Percentiles rank a stretch among this genome's conserved stretches.
phyloP scores from a whole-genome alignment of 2,329 filamentous ascomycete genomes.

The Colletotrichum neosansevieriae region DNA sequence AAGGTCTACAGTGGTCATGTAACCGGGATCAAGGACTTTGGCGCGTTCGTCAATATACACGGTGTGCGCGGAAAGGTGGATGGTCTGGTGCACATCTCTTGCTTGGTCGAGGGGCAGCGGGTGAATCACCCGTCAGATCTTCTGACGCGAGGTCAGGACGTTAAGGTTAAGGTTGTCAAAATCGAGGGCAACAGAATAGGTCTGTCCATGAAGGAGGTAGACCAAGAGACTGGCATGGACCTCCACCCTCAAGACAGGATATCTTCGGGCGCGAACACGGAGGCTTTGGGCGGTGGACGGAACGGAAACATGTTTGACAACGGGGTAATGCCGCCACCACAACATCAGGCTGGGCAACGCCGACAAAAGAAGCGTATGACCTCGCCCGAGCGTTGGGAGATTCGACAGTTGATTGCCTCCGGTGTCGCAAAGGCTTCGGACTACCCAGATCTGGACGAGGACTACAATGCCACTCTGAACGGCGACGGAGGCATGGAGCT shows the following conservation, averaged over 20 bases:
- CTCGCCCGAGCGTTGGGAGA: slow-evolving; percentile 97
- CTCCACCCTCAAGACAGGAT: slow-evolving; percentile 82
- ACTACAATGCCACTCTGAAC: slow-evolving; percentile 88
- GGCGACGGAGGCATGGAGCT: slow-evolving; percentile 91
- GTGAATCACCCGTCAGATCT: slow-evolving; percentile 94
- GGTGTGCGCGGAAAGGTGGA: slow-evolving; percentile 90
- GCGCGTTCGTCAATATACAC: slow-evolving; percentile 92
- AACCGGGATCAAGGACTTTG: slow-evolving; percentile 94
- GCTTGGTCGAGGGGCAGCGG: slow-evolving; percentile 84
- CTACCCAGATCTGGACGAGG: slow-evolving; percentile 94
- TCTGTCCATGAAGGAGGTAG: slow-evolving; percentile 96
- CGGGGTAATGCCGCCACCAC: slow-evolving; percentile 56
- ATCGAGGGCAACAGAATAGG: slow-evolving; percentile 86
- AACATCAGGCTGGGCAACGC: slow-evolving; percentile 54
- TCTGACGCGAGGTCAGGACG: slow-evolving; percentile 80
- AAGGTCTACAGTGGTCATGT: slow-evolving; percentile 94
- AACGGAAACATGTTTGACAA: slow-evolving; percentile 70
- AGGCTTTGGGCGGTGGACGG: slow-evolving; percentile 76
- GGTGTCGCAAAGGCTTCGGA: slow-evolving; percentile 93
- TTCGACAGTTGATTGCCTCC: slow-evolving; percentile 94
- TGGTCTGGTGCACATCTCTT: slow-evolving; percentile 93
- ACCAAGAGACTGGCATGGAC: slow-evolving; percentile 89
- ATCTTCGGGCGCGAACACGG: slow-evolving; percentile 90
- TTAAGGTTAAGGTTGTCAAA: slow-evolving; percentile 93
- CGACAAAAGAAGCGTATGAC: slow-evolving; percentile 91